Conservation (phyloP, 2,329 filamentous ascomycete species). For the Sclerotinia minor region DNA sequence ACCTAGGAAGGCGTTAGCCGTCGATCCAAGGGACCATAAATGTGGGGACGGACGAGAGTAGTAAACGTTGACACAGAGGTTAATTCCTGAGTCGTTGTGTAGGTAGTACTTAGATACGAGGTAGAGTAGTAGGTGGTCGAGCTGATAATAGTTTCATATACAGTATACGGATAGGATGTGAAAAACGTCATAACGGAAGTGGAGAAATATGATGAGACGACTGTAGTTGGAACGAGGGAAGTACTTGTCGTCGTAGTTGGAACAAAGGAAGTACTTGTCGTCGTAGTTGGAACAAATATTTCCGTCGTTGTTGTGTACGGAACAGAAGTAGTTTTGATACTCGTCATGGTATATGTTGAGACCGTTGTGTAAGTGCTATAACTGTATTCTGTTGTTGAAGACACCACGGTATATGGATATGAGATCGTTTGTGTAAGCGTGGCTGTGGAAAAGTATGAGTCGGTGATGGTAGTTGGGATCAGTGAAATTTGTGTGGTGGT, state of each 20-base stretch:
- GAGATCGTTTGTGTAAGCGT: slow-evolving; percentile 20
- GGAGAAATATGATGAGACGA: not conserved
- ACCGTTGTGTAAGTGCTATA: slow-evolving; percentile 29
- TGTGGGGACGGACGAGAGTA: not conserved
- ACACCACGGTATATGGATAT: slow-evolving; percentile 21
- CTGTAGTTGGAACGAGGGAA: slow-evolving; percentile 14
- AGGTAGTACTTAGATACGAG: slow-evolving; percentile 13
- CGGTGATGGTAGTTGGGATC: slow-evolving; percentile 1
- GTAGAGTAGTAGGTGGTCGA: slow-evolving; percentile 17
- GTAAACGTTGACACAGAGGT: slow-evolving; percentile 5
- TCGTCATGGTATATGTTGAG: slow-evolving; percentile 18
- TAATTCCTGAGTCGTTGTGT: not conserved
- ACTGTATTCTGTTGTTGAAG: slow-evolving; percentile 27
- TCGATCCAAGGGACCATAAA: too few relatives aligned
- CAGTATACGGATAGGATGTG: slow-evolving; percentile 15
- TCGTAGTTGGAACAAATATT: slow-evolving; percentile 18
- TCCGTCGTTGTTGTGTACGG: not conserved
- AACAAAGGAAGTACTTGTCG: not conserved
- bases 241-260: slow-evolving; percentile 10
- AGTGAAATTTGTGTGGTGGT: not conserved
- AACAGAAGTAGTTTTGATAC: slow-evolving; percentile 11
- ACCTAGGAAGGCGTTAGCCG: not conserved
- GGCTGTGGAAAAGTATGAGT: slow-evolving; percentile 10
- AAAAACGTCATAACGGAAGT: not conserved
- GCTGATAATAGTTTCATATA: slow-evolving; percentile 16